Conservation (phyloP, 116 monocot species). For the Iris pallida region DNA sequence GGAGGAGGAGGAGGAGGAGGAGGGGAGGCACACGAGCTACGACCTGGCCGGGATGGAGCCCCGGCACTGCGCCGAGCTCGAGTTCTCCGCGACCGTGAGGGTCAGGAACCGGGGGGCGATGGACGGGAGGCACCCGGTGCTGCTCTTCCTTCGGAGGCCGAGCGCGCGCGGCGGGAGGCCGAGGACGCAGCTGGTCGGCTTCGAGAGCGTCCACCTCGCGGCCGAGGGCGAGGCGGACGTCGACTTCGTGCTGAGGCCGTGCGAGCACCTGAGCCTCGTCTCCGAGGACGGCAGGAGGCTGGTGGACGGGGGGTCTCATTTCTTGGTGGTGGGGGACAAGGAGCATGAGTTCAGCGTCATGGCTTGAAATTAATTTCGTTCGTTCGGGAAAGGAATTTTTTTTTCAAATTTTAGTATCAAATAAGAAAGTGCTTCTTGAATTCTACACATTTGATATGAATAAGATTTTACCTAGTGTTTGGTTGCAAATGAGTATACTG, state of each 20-base stretch:
- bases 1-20: neutral
- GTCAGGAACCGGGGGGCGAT: conserved; percentile 45
- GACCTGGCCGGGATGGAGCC: conserved; percentile 15
- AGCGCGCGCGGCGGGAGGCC: conserved; percentile 23
- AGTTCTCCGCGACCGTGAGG: conserved; percentile 19
- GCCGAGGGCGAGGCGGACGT: conserved; percentile 43
- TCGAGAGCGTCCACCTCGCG: conserved; percentile 44
- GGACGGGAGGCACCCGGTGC: conserved; percentile 66
- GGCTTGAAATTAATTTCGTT: conserved; percentile 18
- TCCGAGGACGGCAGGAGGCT: conserved; percentile 53
- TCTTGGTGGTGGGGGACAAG: conserved; percentile 53
- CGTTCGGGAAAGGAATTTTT: no score
- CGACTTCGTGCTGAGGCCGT: conserved; percentile 49
- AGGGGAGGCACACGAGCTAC: conserved; percentile 13
- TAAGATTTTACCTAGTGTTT: no score
- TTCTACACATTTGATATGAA: no score
- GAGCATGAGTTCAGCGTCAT: conserved; percentile 42
- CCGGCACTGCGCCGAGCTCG: conserved; percentile 11
- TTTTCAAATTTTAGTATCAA: no score
- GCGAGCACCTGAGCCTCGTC: conserved; percentile 49
- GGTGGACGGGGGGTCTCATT: conserved; percentile 64
- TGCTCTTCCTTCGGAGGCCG: conserved; percentile 49
- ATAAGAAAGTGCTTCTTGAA: no score
- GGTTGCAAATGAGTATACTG: no score
- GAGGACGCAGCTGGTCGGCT: conserved; percentile 55